Base-by-base conservation (phyloP, 805 yeast species). In the Cyberlindnera maclurae region DNA sequence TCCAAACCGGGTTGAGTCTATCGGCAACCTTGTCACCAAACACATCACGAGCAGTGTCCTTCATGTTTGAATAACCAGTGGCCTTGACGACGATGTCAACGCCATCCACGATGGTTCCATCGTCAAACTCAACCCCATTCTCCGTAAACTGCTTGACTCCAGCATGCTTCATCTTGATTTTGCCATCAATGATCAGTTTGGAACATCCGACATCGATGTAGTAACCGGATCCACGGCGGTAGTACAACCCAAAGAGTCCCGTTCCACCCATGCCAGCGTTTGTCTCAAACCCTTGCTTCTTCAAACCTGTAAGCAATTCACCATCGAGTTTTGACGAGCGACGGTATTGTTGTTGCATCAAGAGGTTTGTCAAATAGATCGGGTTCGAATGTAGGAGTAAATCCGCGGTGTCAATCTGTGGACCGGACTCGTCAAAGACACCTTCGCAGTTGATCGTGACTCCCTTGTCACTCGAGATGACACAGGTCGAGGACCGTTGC, bases 141-240 rank as follows among this genome's bases (percentile, higher is more conserved):
- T 61, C 67, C 12, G 57, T 52, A 50, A 68, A 65, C 31, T 54
- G 46, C 31, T 57, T 58, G 28, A 68, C 59, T 15, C 50, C 48
- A 7, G 68, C 65, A 34, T 59, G 57, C 50, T 64, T 59, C 34
- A 68, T 51, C 24, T 55, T 51, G 41, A 68, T 61, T 42, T 63
- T 63, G 12, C 65, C 69, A 11, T 64, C 63, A 30, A 57, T 52
- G 40, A 68, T 64, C 41, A 62, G 49, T 30, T 55, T 58, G 26
- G 71, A 64, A 41, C 65, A 60, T 8, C 74, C 74, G 33, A 66
- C 71, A 44, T 68, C 71, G 40, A 64, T 65, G 46, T 68, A 68
- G 47, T 67, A 68, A 31, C 74, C 74, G 1, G 73, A 71, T 26
- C 69, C 70, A 47, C 66, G 57, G 36, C 70, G 54, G 44, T 53